Evolutionary conservation across 106 monocot genomes (phyloP).

Genomic region (Dactylorhiza incarnata): DNA sequence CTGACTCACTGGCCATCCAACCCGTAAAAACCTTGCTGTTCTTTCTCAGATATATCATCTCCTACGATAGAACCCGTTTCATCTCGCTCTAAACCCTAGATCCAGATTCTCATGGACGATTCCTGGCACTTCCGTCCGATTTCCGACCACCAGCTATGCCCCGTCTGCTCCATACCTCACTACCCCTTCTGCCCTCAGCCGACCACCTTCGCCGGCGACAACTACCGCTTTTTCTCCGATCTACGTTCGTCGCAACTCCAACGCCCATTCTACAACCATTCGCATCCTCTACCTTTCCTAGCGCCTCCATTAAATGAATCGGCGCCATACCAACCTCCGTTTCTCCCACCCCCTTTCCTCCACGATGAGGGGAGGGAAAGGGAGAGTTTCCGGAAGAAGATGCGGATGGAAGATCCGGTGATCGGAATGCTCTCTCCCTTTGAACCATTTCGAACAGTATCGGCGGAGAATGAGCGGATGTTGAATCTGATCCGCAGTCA

Average conservation of each 20-base stretch:
- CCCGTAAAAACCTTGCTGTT: no score
- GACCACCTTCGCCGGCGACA: conserved; percentile 14
- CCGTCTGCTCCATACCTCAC: conserved; percentile 36
- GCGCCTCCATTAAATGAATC: conserved; percentile 4
- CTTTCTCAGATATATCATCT: no score
- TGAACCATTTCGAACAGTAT: conserved; percentile 1
- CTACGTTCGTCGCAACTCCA: conserved; percentile 1
- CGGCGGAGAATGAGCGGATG: conserved; percentile 51
- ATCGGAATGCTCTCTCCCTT: conserved; percentile 8
- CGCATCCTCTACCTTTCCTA: not conserved
- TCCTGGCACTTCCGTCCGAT: conserved; percentile 41
- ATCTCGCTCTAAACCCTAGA: conserved; percentile 8
- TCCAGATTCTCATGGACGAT: conserved; percentile 33
- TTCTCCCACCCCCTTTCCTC: not conserved
- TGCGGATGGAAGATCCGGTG: conserved; percentile 39
- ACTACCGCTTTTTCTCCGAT: not conserved
- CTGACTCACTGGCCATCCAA: no score
- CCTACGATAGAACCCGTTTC: not conserved
- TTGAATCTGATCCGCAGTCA: conserved; percentile 60
- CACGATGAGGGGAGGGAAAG: conserved; percentile 14
- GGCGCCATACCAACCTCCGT: conserved; percentile 5
- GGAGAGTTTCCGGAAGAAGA: conserved; percentile 35
- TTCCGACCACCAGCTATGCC: conserved; percentile 20
- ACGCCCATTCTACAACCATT: conserved; percentile 4
- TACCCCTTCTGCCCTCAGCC: conserved; percentile 47